Evolutionary conservation across 2,329 filamentous ascomycete species (phyloP).

Genomic region (Chrysosporium keratinophilum): DNA sequence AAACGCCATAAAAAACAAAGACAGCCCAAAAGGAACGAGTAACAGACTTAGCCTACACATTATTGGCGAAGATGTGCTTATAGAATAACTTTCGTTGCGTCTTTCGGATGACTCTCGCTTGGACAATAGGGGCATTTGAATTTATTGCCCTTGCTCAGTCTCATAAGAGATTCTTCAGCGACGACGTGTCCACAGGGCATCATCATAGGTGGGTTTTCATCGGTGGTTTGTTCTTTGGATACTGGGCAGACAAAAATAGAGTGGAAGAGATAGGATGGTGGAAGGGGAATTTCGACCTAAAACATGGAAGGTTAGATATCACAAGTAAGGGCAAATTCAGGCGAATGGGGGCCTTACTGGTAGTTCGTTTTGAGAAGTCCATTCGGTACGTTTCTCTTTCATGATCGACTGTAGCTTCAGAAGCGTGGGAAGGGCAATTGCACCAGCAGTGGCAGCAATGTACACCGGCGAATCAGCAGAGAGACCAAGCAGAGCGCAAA

Average conservation of each 20-base stretch:
- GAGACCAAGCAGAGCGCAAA: conserved; percentile 81
- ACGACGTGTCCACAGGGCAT: conserved; percentile 92
- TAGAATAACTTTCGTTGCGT: conserved; percentile 63
- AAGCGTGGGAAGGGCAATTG: conserved; percentile 79
- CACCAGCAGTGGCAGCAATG: conserved; percentile 81
- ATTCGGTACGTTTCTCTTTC: conserved; percentile 81
- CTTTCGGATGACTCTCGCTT: conserved; percentile 63
- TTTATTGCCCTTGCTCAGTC: conserved; percentile 63
- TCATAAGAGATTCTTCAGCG: conserved; percentile 69
- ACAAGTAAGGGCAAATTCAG: conserved; percentile 11
- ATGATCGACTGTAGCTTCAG: conserved; percentile 83
- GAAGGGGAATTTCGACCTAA: conserved; percentile 55
- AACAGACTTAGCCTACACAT: background rate
- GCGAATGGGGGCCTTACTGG: conserved; percentile 50
- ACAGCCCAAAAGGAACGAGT: background rate
- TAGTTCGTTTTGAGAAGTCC: conserved; percentile 84
- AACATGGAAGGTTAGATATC: conserved; percentile 4
- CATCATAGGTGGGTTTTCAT: conserved; percentile 91
- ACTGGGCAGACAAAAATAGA: conserved; percentile 97
- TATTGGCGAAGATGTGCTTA: conserved; percentile 28
- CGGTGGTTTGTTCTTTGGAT: conserved; percentile 89
- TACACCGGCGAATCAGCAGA: conserved; percentile 89
- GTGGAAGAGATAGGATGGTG: conserved; percentile 64
- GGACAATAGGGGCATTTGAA: conserved; percentile 98
- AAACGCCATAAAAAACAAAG: background rate